Evolutionary conservation across 768 basidiomycete species (phyloP).

Genomic region (Boletus subcaerulescens): DNA sequence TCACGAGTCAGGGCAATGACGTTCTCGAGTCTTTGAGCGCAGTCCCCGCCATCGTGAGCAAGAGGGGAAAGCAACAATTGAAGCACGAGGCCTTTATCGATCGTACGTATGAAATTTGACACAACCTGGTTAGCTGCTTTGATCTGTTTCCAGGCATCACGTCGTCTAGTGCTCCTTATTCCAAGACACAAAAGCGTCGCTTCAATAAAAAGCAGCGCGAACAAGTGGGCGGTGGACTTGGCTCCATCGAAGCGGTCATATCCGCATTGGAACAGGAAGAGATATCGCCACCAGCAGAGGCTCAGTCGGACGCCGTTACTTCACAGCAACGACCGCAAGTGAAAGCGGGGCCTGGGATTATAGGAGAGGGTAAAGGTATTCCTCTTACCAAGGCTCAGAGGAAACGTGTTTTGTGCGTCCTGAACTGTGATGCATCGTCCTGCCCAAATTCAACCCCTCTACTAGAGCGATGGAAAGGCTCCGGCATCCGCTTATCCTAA

Average conservation of each 20-base stretch:
- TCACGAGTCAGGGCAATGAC: constrained; percentile 39
- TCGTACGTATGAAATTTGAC: constrained; percentile 39
- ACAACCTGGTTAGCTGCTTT: background rate
- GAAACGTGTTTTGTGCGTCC: constrained; percentile 64
- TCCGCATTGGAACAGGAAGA: constrained; percentile 46
- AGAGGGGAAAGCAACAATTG: constrained; percentile 64
- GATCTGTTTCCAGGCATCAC: constrained; percentile 42
- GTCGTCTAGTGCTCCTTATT: constrained; percentile 51
- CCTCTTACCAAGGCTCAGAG: constrained; percentile 64
- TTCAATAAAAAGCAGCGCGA: constrained; percentile 68
- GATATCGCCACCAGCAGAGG: constrained; percentile 14
- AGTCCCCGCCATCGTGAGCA: constrained; percentile 37
- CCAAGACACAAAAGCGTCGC: constrained; percentile 69
- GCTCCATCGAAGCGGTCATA: constrained; percentile 53
- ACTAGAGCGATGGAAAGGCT: constrained; percentile 62
- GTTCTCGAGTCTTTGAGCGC: constrained; percentile 38
- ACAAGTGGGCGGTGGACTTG: constrained; percentile 50
- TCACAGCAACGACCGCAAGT: constrained; percentile 13
- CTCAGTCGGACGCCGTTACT: constrained; percentile 12
- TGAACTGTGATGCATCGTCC: background rate
- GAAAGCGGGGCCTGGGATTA: constrained; percentile 45
- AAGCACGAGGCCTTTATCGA: constrained; percentile 69
- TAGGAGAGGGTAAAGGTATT: constrained; percentile 61
- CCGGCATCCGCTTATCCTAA: constrained; percentile 66
- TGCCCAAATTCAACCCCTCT: background rate